Base-by-base conservation (phyloP, 2,329 filamentous ascomycete species). In the Scedosporium apiospermum region DNA sequence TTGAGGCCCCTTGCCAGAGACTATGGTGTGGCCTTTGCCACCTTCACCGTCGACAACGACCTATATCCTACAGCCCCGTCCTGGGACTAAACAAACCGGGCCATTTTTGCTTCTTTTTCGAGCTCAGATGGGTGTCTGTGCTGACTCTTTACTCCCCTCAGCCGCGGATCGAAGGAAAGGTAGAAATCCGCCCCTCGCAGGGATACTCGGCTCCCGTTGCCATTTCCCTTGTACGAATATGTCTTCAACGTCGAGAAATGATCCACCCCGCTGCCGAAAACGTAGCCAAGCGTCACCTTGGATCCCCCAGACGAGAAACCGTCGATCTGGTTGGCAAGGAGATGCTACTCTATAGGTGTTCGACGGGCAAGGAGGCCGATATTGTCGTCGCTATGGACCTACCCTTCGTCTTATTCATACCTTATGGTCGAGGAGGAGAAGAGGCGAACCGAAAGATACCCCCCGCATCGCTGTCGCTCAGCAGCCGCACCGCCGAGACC, bases 181-280 rank as follows among this genome's bases (percentile, higher is more conserved):
- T 99, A 73, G 95, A 98, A 78, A 95, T 99, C 69, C 87, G 95
- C 65, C 95, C 95, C 51, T 87, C 87, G 62, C 82, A 88, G 65
- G 93, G 95, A 65, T 88, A 89, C 70, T 93, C 92, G 18, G 92
- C 92, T 69, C 92, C 95, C 51, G 93, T 98, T 69, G 86, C 89
- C 71, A 82, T 99, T 71, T 97, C 93, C 58, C 85, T 97, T 68
- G 93, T 98, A 68, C 93, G 93, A 69, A 96, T 99, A 80, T 93
- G 89, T 70, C 84, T 99, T 63, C 92, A 96, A 72, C 88, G 93
- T 70, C 88, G 91, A 78, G 95, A 99, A 79, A 95, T 91, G 63
- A 98, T 99, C 75, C 93, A 98, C 74, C 95, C 95, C 57, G 90
- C 93, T 65, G 95, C 95, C 75, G 93, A 98, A 74, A 96, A 92